Evolutionary conservation across 306 rosid species (phyloP), one percentile per base, ranked within the genome.

Genomic region (Spatholobus suberectus): DNA sequence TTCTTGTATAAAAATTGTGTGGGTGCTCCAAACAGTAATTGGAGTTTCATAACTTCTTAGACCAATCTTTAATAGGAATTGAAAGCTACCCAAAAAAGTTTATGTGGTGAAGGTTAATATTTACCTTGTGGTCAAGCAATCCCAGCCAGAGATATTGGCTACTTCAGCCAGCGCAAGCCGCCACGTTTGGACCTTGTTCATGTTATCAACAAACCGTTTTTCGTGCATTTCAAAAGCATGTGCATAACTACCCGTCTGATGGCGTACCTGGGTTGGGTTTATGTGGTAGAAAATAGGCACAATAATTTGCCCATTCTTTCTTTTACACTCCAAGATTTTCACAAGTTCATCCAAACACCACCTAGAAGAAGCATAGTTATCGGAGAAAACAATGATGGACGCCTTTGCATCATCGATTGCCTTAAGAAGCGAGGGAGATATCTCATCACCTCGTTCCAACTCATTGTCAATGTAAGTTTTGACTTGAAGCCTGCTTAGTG

Each of bases 121-220:
- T 77, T 55, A 85, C 88, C 85, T 75, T 7, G 79, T 51, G 20
- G 58, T n/a, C 37, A 41, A 58, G 79, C 82, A 85, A 76, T 85
- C 85, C 88, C 83, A 77, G 4, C 86, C 82, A 76, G 86, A 76
- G 26, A 76, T 21, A 76, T 83, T 83, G 34, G 86, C 79, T 1
- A 77, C 86, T 83, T 77, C 86, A 0, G 70, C 40, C 70, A 83
- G 43, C 10, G 69, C 83, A 46, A 37, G 7, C 23, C 70, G 65
- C 86, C 83, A 83, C 11, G 17, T 49, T 70, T 72, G 83, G 11
- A 83, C 61, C 32, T 62, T 77, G 26, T 29, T 18, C 34, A 26
- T 0, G 17, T 83, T 49, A 11, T 13, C 20, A 9, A 2, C 7
- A 1, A 72, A 72, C 3, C 61, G 79, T 4, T 71, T 55, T 20